These are phyloP conservation scores for Millerozyma miso DNA, from an alignment of 805 yeast species.

Conservation along the genomic window DNA sequence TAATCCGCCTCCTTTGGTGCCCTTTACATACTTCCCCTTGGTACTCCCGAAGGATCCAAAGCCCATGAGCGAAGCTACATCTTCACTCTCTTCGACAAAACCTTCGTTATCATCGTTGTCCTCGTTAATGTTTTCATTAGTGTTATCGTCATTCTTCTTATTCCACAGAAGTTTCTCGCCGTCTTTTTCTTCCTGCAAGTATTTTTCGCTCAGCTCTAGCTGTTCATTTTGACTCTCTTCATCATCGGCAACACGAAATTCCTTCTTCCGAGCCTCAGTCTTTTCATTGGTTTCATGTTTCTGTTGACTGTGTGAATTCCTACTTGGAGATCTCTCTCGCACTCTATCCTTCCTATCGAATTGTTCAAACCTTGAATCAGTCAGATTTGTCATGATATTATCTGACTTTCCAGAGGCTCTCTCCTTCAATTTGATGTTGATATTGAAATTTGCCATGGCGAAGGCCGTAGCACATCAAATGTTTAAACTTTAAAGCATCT, in stretches of 20 bases:
- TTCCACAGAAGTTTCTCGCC: background rate
- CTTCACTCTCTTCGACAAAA: constrained; percentile 17
- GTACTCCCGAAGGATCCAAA: constrained; percentile 52
- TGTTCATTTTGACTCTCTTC: constrained; percentile 3
- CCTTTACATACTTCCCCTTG: constrained; percentile 53
- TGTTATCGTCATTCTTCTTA: constrained; percentile 4
- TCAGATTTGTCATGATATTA: too few relatives aligned
- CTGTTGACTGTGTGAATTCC: background rate
- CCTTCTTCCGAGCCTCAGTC: background rate
- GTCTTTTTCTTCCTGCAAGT: background rate
- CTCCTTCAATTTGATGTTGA: background rate
- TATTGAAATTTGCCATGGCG: background rate
- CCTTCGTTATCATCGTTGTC: constrained; percentile 6
- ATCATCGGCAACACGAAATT: background rate
- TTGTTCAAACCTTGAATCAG: too few relatives aligned
- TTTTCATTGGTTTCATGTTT: background rate
- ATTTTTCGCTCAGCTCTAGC: background rate
- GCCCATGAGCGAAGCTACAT: constrained; percentile 52
- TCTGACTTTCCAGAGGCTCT: background rate
- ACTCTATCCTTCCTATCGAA: background rate
- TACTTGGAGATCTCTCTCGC: background rate
- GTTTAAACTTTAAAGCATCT: background rate
- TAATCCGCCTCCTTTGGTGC: constrained; percentile 42
- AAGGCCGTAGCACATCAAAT: background rate
- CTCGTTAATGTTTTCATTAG: constrained; percentile 5